Evolutionary conservation across 345 rosid genomes (phyloP).

Genomic region (Aethionema arabicum): DNA sequence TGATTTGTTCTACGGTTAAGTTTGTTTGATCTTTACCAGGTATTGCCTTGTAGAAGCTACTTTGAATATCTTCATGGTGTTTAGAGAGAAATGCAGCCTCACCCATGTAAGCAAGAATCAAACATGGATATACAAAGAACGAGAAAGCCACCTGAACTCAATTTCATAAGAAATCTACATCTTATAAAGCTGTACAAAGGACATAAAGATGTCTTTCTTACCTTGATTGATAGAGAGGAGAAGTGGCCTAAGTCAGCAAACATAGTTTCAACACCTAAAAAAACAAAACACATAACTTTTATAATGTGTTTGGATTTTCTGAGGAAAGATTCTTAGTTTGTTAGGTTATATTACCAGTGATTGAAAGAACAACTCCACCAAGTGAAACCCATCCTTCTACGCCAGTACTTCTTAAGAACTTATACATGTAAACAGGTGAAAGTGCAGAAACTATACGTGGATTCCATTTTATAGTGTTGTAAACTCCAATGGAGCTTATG

Average conservation of each 20-base stretch:
- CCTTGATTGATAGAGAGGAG: constrained; percentile 79
- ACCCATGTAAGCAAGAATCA: constrained; percentile 91
- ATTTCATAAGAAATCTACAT: constrained; percentile 7
- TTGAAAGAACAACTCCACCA: constrained; percentile 85
- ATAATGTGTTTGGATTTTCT: background rate
- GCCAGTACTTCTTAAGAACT: constrained; percentile 67
- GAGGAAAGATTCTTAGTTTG: background rate
- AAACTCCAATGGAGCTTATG: constrained; percentile 63
- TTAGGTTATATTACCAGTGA: constrained; percentile 56
- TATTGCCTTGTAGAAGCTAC: constrained; percentile 86
- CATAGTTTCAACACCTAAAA: constrained; percentile 80
- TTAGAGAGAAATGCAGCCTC: constrained; percentile 86
- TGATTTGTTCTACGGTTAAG: background rate
- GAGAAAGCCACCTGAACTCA: constrained; percentile 66
- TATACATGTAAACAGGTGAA: constrained; percentile 79
- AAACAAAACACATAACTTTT: constrained; percentile 6
- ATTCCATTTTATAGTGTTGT: constrained; percentile 78
- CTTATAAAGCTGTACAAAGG: too few relatives aligned
- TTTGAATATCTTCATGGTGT: constrained; percentile 64
- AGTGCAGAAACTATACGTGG: constrained; percentile 62
- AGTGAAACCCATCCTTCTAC: constrained; percentile 82
- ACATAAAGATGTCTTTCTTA: too few relatives aligned
- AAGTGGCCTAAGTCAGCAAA: constrained; percentile 90
- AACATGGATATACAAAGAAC: constrained; percentile 72
- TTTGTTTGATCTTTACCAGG: constrained; percentile 56